phyloP scores from a whole-genome alignment of 2,329 filamentous ascomycete genomes.

The Aspergillus cejpii region DNA sequence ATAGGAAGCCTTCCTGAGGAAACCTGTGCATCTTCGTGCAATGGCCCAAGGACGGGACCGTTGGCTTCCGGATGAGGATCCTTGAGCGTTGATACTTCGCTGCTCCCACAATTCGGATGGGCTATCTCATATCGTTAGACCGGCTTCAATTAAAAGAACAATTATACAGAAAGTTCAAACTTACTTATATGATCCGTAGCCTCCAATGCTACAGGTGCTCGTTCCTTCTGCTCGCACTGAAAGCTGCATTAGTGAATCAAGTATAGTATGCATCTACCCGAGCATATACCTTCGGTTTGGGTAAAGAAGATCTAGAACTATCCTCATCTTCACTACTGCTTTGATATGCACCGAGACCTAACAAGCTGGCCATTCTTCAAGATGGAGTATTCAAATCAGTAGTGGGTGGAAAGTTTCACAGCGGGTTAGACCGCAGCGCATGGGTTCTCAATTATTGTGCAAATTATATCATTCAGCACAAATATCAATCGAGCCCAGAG shows the following conservation, averaged over 20 bases:
- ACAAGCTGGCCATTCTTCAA: constrained; percentile 25
- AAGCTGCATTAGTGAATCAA: constrained; percentile 6
- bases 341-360: constrained; percentile 39
- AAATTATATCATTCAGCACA: constrained; percentile 1
- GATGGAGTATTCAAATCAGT: neutral
- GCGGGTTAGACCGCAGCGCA: neutral
- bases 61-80: constrained; percentile 13
- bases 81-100: constrained; percentile 1
- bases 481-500: neutral
- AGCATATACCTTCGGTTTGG: constrained; percentile 20
- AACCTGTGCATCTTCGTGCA: constrained; percentile 20
- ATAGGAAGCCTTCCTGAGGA: constrained; percentile 9
- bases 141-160: neutral
- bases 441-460: too few relatives aligned
- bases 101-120: neutral
- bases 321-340: constrained; percentile 44
- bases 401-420: too few relatives aligned
- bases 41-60: constrained; percentile 35
- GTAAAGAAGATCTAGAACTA: constrained; percentile 12
- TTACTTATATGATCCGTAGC: constrained; percentile 8
- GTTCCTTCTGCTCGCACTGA: constrained; percentile 7
- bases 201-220: constrained; percentile 2
- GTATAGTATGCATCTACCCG: neutral
- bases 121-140: constrained; percentile 4
- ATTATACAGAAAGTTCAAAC: neutral